These are phyloP conservation scores for Martiniozyma asiatica DNA, from an alignment of 1,139 yeast genomes.

Conservation along the genomic window DNA sequence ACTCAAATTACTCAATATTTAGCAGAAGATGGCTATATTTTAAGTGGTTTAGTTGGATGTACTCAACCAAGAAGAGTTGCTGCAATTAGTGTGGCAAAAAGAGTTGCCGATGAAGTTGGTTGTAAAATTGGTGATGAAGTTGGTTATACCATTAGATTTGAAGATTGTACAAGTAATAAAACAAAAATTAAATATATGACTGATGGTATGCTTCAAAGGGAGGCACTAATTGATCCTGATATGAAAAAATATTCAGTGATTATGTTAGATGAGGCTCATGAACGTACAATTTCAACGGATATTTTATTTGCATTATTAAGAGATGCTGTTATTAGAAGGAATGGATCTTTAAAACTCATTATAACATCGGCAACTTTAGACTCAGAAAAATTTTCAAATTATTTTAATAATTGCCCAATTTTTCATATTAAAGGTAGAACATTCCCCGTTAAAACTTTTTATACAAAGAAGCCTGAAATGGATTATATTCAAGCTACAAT, in stretches of 20 bases:
- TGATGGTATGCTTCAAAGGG: constrained; percentile 96
- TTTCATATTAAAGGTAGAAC: constrained; percentile 81
- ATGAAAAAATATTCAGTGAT: constrained; percentile 75
- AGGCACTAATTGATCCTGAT: constrained; percentile 92
- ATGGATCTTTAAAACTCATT: constrained; percentile 69
- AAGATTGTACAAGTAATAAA: constrained; percentile 66
- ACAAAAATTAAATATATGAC: constrained; percentile 94
- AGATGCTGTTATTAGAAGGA: constrained; percentile 45
- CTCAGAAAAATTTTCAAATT: constrained; percentile 67
- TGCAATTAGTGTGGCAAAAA: constrained; percentile 54
- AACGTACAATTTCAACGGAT: constrained; percentile 89
- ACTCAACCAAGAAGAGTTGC: constrained; percentile 72
- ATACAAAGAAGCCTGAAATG: constrained; percentile 69
- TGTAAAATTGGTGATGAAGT: constrained; percentile 49
- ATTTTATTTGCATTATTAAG: constrained; percentile 77
- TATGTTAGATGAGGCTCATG: constrained; percentile 96
- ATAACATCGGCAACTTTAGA: constrained; percentile 92
- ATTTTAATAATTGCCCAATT: constrained; percentile 71
- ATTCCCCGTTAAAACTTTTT: constrained; percentile 72
- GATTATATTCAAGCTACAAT: constrained; percentile 77
- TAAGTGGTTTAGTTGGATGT: constrained; percentile 64
- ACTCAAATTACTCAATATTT: constrained; percentile 57
- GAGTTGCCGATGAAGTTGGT: constrained; percentile 58
- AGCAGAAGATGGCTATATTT: constrained; percentile 83
- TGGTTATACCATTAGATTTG: constrained; percentile 77